Evolutionary conservation across 2,329 filamentous ascomycete genomes (phyloP).

Genomic region (Fusarium tjaetaba): DNA sequence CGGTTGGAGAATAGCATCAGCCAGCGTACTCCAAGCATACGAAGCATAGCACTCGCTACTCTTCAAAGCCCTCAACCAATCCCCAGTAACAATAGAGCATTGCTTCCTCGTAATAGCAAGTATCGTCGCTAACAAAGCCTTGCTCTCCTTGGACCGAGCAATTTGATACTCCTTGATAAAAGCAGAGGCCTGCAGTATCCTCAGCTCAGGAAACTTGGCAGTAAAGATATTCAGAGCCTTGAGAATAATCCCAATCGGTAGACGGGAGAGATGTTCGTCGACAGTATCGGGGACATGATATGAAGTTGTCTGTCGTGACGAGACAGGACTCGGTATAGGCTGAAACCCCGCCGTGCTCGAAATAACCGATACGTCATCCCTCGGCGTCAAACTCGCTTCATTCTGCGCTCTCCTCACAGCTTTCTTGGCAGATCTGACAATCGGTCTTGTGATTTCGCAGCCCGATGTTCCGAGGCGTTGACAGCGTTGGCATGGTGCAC

Average conservation of each 20-base stretch:
- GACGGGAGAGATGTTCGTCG: conserved; percentile 39
- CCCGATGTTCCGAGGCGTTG: conserved; percentile 37
- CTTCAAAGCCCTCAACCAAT: conserved; percentile 15
- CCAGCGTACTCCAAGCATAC: conserved; percentile 21
- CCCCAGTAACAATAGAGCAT: conserved; percentile 9
- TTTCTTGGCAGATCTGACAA: conserved; percentile 7
- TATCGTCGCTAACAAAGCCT: conserved; percentile 33
- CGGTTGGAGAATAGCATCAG: conserved; percentile 26
- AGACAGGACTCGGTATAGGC: background rate
- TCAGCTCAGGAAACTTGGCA: conserved; percentile 48
- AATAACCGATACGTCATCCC: background rate
- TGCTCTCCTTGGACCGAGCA: conserved; percentile 38
- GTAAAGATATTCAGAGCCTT: conserved; percentile 49
- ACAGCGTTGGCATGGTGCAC: conserved; percentile 47
- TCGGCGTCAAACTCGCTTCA: background rate
- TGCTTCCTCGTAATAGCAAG: conserved; percentile 34
- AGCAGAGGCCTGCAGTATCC: conserved; percentile 47
- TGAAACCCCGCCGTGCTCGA: background rate
- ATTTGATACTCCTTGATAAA: conserved; percentile 43
- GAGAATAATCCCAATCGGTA: conserved; percentile 43
- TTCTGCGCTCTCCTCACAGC: background rate
- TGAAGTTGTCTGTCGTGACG: background rate
- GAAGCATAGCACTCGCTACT: conserved; percentile 23
- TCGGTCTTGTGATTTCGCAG: conserved; percentile 41
- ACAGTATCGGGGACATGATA: background rate